Evolutionary conservation across 768 basidiomycete genomes (phyloP).

Genomic region (Sporobolomyces pararoseus): DNA sequence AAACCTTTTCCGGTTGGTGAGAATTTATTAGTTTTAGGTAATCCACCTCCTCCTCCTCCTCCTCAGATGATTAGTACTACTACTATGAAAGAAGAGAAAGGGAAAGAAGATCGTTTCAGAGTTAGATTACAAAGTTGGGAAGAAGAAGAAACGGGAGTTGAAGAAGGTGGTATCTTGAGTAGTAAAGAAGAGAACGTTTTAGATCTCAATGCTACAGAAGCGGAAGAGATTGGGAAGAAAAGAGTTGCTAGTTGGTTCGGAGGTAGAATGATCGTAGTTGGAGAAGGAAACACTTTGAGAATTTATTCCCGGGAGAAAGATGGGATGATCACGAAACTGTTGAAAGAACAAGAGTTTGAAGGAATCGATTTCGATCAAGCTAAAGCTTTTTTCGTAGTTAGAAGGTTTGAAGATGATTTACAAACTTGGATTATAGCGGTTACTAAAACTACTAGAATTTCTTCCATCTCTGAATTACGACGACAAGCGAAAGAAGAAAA

Average conservation of each 20-base stretch:
- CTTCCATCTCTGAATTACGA: too few relatives aligned
- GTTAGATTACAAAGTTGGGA: conserved; percentile 30
- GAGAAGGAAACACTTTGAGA: not conserved
- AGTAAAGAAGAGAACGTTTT: not conserved
- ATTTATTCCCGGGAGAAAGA: not conserved
- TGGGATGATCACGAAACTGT: not conserved
- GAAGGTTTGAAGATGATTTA: not conserved
- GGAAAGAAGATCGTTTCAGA: too few relatives aligned
- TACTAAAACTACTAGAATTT: not conserved
- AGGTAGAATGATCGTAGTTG: conserved; percentile 7
- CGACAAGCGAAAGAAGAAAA: too few relatives aligned
- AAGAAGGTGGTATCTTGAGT: not conserved
- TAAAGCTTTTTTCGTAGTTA: not conserved
- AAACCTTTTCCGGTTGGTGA: conserved; percentile 1
- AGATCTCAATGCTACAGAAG: not conserved
- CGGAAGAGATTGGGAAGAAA: not conserved
- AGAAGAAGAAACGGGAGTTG: not conserved
- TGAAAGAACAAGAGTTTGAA: not conserved
- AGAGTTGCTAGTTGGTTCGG: conserved; percentile 24
- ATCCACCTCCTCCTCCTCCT: too few relatives aligned
- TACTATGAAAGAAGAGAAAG: too few relatives aligned
- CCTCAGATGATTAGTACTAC: too few relatives aligned
- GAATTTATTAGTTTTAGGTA: conserved; percentile 1
- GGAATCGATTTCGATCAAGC: conserved; percentile 2
- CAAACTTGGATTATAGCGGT: conserved; percentile 11